phyloP scores from a whole-genome alignment of 371 early-diverging fungal species.

The Mucor plumbeus region DNA sequence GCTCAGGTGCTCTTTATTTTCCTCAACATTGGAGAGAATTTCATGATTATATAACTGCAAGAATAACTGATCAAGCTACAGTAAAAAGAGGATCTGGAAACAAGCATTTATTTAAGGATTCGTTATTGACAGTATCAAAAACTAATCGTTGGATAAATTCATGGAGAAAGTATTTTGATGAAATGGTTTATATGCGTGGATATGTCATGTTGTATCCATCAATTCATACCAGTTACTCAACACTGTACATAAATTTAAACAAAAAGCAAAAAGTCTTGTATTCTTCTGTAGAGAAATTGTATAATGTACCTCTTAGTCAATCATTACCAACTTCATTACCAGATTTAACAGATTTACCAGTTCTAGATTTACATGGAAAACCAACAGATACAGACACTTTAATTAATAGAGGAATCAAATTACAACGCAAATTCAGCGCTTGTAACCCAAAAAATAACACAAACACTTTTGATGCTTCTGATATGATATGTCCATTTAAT shows the following conservation, averaged over 20 bases:
- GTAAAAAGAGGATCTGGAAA: slow-evolving; percentile 33
- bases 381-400: slow-evolving; percentile 34
- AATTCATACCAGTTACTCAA: slow-evolving; percentile 57
- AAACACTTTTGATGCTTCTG: slow-evolving; percentile 45
- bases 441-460: slow-evolving; percentile 40
- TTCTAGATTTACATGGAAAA: slow-evolving; percentile 63
- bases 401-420: slow-evolving; percentile 40
- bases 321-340: slow-evolving; percentile 47
- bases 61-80: slow-evolving; percentile 53
- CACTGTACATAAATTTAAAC: slow-evolving; percentile 56
- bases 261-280: slow-evolving; percentile 30
- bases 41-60: slow-evolving; percentile 64
- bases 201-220: slow-evolving; percentile 70
- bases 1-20: slow-evolving; percentile 64
- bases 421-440: slow-evolving; percentile 58
- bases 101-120: slow-evolving; percentile 15
- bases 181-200: slow-evolving; percentile 63
- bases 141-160: slow-evolving; percentile 64
- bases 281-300: slow-evolving; percentile 20
- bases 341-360: slow-evolving; percentile 46
- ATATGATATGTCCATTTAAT: slow-evolving; percentile 52
- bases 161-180: slow-evolving; percentile 68
- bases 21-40: slow-evolving; percentile 74
- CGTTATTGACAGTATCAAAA: slow-evolving; percentile 18
- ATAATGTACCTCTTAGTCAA: slow-evolving; percentile 56